Conservation (phyloP, 148 eudicot genomes). For the Chenopodium formosanum region DNA sequence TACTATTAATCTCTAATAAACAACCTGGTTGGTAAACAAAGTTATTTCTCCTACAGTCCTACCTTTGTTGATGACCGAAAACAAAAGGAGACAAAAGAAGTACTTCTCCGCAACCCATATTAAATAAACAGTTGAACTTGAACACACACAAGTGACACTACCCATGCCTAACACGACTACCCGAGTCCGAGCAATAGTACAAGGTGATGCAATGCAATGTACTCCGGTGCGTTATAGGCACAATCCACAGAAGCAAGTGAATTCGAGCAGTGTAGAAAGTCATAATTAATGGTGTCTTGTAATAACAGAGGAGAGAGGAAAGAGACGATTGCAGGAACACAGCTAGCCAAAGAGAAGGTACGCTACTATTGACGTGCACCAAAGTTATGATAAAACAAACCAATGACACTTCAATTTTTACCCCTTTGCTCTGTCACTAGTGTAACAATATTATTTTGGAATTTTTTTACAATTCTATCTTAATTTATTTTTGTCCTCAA, state of each 20-base stretch:
- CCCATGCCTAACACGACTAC: too few relatives aligned
- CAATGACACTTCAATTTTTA: background rate
- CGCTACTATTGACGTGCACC: conserved; percentile 14
- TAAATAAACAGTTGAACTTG: too few relatives aligned
- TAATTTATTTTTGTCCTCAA: background rate
- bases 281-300: conserved; percentile 12
- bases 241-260: conserved; percentile 1
- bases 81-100: too few relatives aligned
- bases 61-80: too few relatives aligned
- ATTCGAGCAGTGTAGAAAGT: conserved; percentile 1
- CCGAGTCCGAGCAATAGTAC: too few relatives aligned
- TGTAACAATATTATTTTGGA: background rate
- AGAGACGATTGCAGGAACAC: background rate
- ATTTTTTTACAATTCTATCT: background rate
- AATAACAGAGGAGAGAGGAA: conserved; percentile 8
- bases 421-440: background rate
- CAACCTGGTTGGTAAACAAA: too few relatives aligned
- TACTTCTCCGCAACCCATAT: too few relatives aligned
- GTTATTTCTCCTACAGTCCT: too few relatives aligned
- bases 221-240: background rate
- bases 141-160: too few relatives aligned
- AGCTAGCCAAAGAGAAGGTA: conserved; percentile 11
- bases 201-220: too few relatives aligned
- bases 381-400: conserved; percentile 5
- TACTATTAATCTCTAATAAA: too few relatives aligned